Percentiles rank a stretch among this genome's conserved stretches.
phyloP scores from a whole-genome alignment of 2,329 filamentous ascomycete genomes.

The Pseudocercospora fuligena region DNA sequence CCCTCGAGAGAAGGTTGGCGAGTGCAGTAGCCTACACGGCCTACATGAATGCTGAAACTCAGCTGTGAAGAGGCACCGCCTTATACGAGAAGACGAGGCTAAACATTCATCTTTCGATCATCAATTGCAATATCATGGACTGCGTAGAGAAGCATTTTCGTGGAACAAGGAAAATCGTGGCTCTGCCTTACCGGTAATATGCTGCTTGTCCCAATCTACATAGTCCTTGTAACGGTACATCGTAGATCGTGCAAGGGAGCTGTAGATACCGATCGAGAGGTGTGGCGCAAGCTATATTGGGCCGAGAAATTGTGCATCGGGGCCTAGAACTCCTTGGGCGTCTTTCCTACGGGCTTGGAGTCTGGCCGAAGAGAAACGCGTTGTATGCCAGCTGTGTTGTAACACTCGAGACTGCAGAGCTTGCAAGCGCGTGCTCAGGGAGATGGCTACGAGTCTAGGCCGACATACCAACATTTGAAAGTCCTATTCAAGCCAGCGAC shows the following conservation, averaged over 20 bases:
- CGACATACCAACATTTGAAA: not conserved
- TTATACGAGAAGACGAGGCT: not conserved
- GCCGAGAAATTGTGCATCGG: conserved; percentile 1
- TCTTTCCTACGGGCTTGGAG: not conserved
- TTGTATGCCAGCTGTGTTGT: not conserved
- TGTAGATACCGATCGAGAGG: not conserved
- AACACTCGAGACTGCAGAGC: not conserved
- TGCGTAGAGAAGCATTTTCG: not conserved
- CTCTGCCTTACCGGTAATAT: not conserved
- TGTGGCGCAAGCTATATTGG: conserved; percentile 5
- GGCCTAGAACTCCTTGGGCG: not conserved
- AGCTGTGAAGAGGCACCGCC: not conserved
- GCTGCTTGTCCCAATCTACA: conserved; percentile 3
- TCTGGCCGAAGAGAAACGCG: not conserved
- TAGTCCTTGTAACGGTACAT: conserved; percentile 1
- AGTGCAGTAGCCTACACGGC: not conserved
- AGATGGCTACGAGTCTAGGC: not conserved
- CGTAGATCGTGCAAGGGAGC: conserved; percentile 6
- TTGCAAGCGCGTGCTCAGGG: not conserved
- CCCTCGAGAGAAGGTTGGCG: not conserved
- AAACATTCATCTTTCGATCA: not conserved
- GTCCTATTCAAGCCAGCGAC: not conserved
- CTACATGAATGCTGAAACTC: not conserved
- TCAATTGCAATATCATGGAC: not conserved
- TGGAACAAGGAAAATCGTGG: not conserved